Conservation (phyloP, 495 filamentous ascomycete species). For the Penicillium arizonense region DNA sequence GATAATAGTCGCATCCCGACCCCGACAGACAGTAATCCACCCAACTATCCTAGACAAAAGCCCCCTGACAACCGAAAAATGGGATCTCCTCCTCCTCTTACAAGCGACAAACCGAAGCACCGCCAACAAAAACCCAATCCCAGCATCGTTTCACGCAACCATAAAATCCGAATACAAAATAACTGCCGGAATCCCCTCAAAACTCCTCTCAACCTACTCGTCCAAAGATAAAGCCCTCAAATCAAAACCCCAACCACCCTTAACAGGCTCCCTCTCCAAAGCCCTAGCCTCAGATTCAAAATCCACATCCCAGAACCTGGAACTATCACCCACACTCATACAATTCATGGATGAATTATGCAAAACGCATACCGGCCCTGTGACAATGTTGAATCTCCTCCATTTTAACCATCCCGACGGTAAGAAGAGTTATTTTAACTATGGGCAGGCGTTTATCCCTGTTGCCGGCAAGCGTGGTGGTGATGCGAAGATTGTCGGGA, state of each 20-base stretch:
- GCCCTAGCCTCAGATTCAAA: conserved; percentile 25
- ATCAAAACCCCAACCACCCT: conserved; percentile 26
- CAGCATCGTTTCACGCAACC: conserved; percentile 27
- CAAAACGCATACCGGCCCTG: conserved; percentile 40
- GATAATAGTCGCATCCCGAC: conserved; percentile 45
- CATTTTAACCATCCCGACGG: conserved; percentile 52
- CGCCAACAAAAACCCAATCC: conserved; percentile 24
- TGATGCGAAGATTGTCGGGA: conserved; percentile 61
- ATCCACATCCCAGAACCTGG: conserved; percentile 49
- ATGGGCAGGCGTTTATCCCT: conserved; percentile 56
- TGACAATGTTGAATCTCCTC: conserved; percentile 69
- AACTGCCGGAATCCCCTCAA: conserved; percentile 53
- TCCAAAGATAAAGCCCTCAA: conserved; percentile 47
- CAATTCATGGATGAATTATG: conserved; percentile 44
- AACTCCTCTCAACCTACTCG: conserved; percentile 46
- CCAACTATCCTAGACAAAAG: conserved; percentile 47
- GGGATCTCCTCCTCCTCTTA: conserved; percentile 59
- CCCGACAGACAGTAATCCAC: conserved; percentile 47
- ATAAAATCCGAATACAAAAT: conserved; percentile 46
- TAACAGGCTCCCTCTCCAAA: conserved; percentile 39
- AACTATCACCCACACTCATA: conserved; percentile 50
- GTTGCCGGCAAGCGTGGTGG: conserved; percentile 56
- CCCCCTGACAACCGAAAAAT: conserved; percentile 47
- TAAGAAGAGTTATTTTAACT: conserved; percentile 55
- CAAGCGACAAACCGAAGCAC: conserved; percentile 8